These are phyloP conservation scores for Hippophae rhamnoides DNA, from an alignment of 306 rosid genomes.

Conservation along the genomic window DNA sequence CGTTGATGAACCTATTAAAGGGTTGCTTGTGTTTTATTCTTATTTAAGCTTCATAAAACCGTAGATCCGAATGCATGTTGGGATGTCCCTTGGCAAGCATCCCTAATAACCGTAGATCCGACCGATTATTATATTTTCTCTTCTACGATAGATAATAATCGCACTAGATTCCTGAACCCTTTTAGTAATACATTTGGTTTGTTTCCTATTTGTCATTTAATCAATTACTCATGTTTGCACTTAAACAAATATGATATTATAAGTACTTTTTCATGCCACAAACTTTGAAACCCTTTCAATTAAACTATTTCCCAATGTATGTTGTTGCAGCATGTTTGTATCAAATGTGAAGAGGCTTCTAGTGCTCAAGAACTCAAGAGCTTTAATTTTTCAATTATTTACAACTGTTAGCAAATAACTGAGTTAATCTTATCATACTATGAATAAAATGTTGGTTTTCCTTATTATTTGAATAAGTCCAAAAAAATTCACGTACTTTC, in stretches of 20 bases:
- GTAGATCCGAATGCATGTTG: slow-evolving; percentile 54
- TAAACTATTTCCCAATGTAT: neutral
- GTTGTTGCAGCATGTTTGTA: slow-evolving; percentile 63
- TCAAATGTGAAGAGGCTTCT: slow-evolving; percentile 82
- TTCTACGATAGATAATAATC: neutral
- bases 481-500: no score
- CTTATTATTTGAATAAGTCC: no score
- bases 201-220: no score
- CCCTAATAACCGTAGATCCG: slow-evolving; percentile 25
- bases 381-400: slow-evolving; percentile 8
- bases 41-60: neutral
- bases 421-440: no score
- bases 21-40: slow-evolving; percentile 50
- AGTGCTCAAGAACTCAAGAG: slow-evolving; percentile 65
- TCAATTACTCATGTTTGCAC: no score
- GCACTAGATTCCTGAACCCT: slow-evolving; percentile 41
- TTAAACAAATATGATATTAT: no score
- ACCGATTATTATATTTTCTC: slow-evolving; percentile 11
- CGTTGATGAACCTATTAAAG: slow-evolving; percentile 74
- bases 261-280: no score
- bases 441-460: no score
- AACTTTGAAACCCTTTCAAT: no score
- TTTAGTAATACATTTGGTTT: no score
- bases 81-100: slow-evolving; percentile 95
- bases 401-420: neutral